Conservation (phyloP, 352 stramenopile species). For the Saprolegnia parasitica region DNA sequence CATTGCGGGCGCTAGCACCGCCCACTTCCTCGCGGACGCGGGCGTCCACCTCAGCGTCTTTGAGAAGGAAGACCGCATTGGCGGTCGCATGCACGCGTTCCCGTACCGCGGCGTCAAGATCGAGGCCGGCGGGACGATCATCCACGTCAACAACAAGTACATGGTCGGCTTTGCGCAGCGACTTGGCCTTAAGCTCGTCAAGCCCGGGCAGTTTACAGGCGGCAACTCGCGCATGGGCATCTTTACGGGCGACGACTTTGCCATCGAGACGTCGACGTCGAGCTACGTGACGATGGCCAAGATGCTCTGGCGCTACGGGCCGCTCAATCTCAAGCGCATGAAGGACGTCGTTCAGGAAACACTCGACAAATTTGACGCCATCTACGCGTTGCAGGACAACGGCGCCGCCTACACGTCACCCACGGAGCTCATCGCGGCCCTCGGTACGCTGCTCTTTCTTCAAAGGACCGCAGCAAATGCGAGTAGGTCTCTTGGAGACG, state of each 20-base stretch:
- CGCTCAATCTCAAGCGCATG: conserved; percentile 16
- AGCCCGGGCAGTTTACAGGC: conserved; percentile 2
- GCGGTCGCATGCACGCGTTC: conserved; percentile 30
- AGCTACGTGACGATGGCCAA: conserved; percentile 21
- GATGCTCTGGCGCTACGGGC: conserved; percentile 32
- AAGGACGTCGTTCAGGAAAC: conserved; percentile 5
- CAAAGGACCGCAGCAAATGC: neutral
- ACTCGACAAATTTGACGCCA: conserved; percentile 16
- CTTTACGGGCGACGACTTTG: conserved; percentile 32
- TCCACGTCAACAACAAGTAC: conserved; percentile 32
- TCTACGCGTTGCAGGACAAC: conserved; percentile 21
- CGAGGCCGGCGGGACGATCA: conserved; percentile 32
- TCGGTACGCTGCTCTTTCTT: conserved; percentile 9
- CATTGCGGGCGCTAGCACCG: conserved; percentile 28
- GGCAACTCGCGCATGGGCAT: conserved; percentile 21
- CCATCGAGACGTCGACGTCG: conserved; percentile 28
- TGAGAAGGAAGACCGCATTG: conserved; percentile 21
- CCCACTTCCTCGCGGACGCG: conserved; percentile 16
- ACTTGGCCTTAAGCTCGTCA: conserved; percentile 19
- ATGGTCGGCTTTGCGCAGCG: conserved; percentile 30
- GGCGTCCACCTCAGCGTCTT: conserved; percentile 30
- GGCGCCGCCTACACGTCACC: conserved; percentile 1
- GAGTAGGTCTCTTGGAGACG: conserved; percentile 17
- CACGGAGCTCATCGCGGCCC: conserved; percentile 14
- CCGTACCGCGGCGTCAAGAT: conserved; percentile 22